Conservation (phyloP, 257 asterid species). For the Agastache rugosa region DNA sequence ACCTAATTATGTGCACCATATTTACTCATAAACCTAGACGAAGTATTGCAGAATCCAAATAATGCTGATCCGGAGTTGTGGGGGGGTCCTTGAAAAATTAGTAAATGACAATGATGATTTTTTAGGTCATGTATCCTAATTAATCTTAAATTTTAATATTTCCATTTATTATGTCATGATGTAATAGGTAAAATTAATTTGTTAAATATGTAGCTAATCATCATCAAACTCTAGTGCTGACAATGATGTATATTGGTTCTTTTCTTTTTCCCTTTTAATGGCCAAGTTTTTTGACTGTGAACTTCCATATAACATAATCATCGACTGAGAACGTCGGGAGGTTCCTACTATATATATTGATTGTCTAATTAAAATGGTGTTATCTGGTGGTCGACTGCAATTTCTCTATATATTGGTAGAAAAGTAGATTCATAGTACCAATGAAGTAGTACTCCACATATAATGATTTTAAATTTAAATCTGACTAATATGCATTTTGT, state of each 20-base stretch:
- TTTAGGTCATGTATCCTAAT: background rate
- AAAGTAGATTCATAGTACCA: background rate
- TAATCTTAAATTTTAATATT: background rate
- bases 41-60: background rate
- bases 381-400: background rate
- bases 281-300: background rate
- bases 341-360: too few relatives aligned
- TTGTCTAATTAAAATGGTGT: too few relatives aligned
- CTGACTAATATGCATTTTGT: too few relatives aligned
- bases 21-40: background rate
- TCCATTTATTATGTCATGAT: background rate
- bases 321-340: too few relatives aligned
- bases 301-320: too few relatives aligned
- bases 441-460: too few relatives aligned
- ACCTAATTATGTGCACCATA: background rate
- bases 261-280: background rate
- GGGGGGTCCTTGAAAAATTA: background rate
- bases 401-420: background rate
- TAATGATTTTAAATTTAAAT: too few relatives aligned
- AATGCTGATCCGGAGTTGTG: background rate
- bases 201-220: background rate
- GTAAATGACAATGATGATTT: background rate
- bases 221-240: constrained; percentile 3
- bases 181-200: background rate
- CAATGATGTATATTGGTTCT: background rate